These are phyloP conservation scores for Phytophthora crassamura DNA, from an alignment of 352 stramenopile genomes.

Conservation along the genomic window DNA sequence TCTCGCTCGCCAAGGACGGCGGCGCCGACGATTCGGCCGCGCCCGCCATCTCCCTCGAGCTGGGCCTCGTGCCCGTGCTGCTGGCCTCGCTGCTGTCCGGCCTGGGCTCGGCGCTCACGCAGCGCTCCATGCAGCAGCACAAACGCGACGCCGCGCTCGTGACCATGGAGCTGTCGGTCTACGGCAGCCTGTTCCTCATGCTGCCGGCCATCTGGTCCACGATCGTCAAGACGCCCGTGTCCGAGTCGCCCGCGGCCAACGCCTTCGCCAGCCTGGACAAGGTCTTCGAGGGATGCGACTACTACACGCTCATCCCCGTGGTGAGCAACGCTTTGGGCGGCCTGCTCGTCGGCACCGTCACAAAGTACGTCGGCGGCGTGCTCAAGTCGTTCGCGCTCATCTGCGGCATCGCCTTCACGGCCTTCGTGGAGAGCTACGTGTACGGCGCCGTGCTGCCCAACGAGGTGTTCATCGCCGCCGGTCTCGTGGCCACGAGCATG, in stretches of 20 bases:
- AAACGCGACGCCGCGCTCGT: slow-evolving; percentile 76
- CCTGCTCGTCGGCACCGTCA: slow-evolving; percentile 88
- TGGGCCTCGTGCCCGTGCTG: slow-evolving; percentile 73
- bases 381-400: slow-evolving; percentile 92
- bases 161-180: slow-evolving; percentile 84
- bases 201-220: slow-evolving; percentile 53
- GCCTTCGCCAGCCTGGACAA: slow-evolving; percentile 31
- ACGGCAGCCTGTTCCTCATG: slow-evolving; percentile 76
- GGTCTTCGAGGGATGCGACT: slow-evolving; percentile 77
- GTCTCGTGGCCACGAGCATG: slow-evolving; percentile 72
- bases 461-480: slow-evolving; percentile 75
- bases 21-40: slow-evolving; percentile 17
- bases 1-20: slow-evolving; percentile 68
- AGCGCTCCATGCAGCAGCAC: slow-evolving; percentile 81
- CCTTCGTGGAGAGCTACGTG: slow-evolving; percentile 76
- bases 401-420: slow-evolving; percentile 88
- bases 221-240: slow-evolving; percentile 44
- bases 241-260: slow-evolving; percentile 39
- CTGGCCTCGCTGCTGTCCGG: slow-evolving; percentile 79
- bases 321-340: slow-evolving; percentile 83
- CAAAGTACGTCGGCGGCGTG: slow-evolving; percentile 91
- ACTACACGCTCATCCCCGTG: slow-evolving; percentile 80
- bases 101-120: slow-evolving; percentile 76
- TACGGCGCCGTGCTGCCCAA: slow-evolving; percentile 66
- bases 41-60: slow-evolving; percentile 53